phyloP scores from a whole-genome alignment of 2,329 filamentous ascomycete species.

The Tolypocladium pustulatum region DNA sequence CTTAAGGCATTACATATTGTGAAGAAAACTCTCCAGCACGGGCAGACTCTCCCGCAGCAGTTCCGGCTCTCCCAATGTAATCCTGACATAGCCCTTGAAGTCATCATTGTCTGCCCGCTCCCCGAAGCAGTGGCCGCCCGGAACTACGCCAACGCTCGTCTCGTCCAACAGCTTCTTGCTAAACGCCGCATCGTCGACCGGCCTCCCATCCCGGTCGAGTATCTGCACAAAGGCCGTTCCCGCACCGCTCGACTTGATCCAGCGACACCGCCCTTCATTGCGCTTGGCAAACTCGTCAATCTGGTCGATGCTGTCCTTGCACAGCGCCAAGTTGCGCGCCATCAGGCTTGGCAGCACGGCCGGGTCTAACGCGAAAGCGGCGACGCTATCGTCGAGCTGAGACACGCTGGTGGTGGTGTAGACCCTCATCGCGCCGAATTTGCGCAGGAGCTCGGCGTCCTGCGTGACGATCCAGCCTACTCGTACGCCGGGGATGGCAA shows the following conservation, averaged over 20 bases:
- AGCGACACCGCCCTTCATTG: background rate
- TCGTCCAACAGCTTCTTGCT: background rate
- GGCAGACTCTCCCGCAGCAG: background rate
- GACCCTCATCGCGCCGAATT: conserved; percentile 55
- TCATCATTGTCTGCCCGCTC: background rate
- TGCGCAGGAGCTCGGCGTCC: conserved; percentile 49
- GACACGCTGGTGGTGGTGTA: conserved; percentile 83
- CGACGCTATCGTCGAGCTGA: conserved; percentile 71
- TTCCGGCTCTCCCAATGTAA: background rate
- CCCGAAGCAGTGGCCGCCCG: background rate
- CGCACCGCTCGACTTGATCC: background rate
- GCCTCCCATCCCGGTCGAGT: background rate
- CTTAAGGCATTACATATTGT: background rate
- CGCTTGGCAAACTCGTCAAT: conserved; percentile 1
- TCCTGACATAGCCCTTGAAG: conserved; percentile 1
- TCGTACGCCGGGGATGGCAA: conserved; percentile 70
- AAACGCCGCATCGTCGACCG: conserved; percentile 1
- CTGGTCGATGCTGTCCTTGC: background rate
- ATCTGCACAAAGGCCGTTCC: conserved; percentile 2
- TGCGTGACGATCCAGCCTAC: conserved; percentile 74
- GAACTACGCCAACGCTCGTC: background rate
- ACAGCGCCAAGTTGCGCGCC: conserved; percentile 36
- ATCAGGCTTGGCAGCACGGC: conserved; percentile 29
- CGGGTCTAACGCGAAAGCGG: conserved; percentile 58
- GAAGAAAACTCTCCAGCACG: background rate